Conservation (phyloP, 148 eudicot genomes). For the Rhododendron griersonianum region DNA sequence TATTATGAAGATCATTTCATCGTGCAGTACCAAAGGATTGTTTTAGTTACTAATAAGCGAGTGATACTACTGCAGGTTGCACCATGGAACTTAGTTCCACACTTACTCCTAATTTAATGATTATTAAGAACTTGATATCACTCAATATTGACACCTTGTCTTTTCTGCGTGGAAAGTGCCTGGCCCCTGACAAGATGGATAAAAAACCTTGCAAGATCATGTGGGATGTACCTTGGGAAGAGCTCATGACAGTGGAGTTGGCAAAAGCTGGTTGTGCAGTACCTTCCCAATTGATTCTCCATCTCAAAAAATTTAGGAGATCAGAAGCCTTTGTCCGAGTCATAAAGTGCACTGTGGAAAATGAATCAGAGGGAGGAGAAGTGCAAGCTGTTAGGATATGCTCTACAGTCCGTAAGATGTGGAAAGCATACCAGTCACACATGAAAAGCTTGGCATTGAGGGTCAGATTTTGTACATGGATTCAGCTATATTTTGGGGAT, state of each 20-base stretch:
- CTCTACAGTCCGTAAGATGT: slow-evolving; percentile 68
- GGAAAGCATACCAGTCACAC: slow-evolving; percentile 68
- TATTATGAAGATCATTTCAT: slow-evolving; percentile 85
- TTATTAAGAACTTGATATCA: background rate
- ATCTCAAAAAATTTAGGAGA: slow-evolving; percentile 69
- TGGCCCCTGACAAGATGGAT: slow-evolving; percentile 66
- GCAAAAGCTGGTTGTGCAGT: slow-evolving; percentile 66
- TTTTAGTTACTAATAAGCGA: slow-evolving; percentile 76
- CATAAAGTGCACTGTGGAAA: slow-evolving; percentile 77
- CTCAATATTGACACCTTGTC: slow-evolving; percentile 1
- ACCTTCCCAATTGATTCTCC: slow-evolving; percentile 82
- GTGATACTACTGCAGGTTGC: slow-evolving; percentile 85
- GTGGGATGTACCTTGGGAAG: slow-evolving; percentile 99
- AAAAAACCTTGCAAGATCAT: slow-evolving; percentile 85
- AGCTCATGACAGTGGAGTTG: slow-evolving; percentile 77
- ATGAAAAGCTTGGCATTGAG: slow-evolving; percentile 51
- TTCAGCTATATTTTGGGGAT: background rate
- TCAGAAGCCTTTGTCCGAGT: slow-evolving; percentile 76
- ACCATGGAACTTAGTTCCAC: slow-evolving; percentile 1
- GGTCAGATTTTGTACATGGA: slow-evolving; percentile 35
- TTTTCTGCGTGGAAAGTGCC: slow-evolving; percentile 40
- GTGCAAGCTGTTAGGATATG: slow-evolving; percentile 80
- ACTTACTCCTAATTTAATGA: background rate
- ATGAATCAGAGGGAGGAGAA: slow-evolving; percentile 43
- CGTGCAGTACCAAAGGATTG: slow-evolving; percentile 71